phyloP scores from a whole-genome alignment of 371 early-diverging fungal genomes.

The Circinella umbellata region DNA sequence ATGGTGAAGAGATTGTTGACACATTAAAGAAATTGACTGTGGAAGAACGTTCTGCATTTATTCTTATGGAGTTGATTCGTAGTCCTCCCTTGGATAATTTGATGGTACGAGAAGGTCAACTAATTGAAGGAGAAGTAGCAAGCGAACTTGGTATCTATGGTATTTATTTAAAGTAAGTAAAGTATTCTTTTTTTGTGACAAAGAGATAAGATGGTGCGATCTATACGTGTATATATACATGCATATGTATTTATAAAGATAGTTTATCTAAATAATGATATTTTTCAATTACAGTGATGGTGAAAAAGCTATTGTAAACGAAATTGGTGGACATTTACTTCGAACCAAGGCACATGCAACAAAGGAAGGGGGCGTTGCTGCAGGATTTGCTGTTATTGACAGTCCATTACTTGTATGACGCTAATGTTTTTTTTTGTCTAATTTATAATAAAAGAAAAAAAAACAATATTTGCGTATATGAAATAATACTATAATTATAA shows the following conservation, averaged over 20 bases:
- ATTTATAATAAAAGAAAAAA: neutral
- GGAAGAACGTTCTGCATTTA: slow-evolving; percentile 80
- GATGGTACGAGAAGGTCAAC: slow-evolving; percentile 82
- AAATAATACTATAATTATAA: too few species aligned
- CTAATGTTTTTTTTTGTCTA: neutral
- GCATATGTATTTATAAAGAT: neutral
- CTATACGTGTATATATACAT: neutral
- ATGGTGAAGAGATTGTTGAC: slow-evolving; percentile 82
- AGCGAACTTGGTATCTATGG: slow-evolving; percentile 96
- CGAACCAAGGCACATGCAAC: slow-evolving; percentile 87
- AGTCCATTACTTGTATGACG: slow-evolving; percentile 69
- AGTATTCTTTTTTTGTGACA: too few species aligned
- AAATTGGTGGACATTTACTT: slow-evolving; percentile 87
- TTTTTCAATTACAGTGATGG: slow-evolving; percentile 48
- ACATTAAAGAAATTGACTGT: slow-evolving; percentile 57
- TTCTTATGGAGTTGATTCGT: slow-evolving; percentile 89
- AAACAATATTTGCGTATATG: too few species aligned
- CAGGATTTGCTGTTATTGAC: slow-evolving; percentile 98
- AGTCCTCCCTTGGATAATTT: slow-evolving; percentile 78
- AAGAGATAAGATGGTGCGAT: neutral
- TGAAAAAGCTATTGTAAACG: slow-evolving; percentile 72
- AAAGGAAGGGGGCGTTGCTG: slow-evolving; percentile 96
- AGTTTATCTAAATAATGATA: neutral
- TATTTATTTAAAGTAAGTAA: slow-evolving; percentile 74
- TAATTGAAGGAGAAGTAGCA: slow-evolving; percentile 77